Base-by-base conservation (phyloP, 2,329 filamentous ascomycete species). In the Arthrobotrys iridis region DNA sequence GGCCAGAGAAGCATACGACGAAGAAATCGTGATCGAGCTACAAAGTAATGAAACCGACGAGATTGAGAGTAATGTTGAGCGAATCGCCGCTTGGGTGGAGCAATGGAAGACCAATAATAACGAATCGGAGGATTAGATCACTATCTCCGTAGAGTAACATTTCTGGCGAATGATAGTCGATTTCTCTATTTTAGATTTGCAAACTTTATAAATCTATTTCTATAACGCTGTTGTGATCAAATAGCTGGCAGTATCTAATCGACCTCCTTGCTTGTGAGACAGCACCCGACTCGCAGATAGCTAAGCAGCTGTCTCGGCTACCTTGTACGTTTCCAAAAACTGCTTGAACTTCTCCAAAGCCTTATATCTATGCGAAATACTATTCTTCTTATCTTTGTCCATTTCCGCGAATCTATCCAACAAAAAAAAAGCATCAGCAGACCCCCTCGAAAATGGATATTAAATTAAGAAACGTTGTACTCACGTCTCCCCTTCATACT, bases 1-100 rank as follows among this genome's bases (percentile, higher is more conserved):
- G 84, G 95, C 95, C 30, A 86, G 89, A 74, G 93, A 97, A 77
- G 88, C 91, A 8, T 99, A 94, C 80, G 91, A 92, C 63, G 88
- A 91, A 82, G 89, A 95, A 81, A 92, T 96, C 78, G 90, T 99
- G 37, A 91, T 98, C 24, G 93, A 97, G 83, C 84, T 99, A 80
- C 88, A 85, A 80, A 98, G 94, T 82, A 91, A 96, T 81, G 87
- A 87, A 63, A 86, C 89, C 1, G 90, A 93, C 59, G 92, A 97
- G 82, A 91, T 99, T 82, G 94, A 99, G 79, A 87, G 84, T 77
- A 99, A 99, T 81, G 85, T 97, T 37, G 92, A 93, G 79, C 86
- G 94, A 77, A 90, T 98, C 76, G 89, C 92, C 81, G 83, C 85
- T 64, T 99, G 95, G 95, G 81, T 96, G 26, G 86, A 87, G 82